Base-by-base conservation (phyloP, 768 basidiomycete species). In the Leucocoprinus leucothites region DNA sequence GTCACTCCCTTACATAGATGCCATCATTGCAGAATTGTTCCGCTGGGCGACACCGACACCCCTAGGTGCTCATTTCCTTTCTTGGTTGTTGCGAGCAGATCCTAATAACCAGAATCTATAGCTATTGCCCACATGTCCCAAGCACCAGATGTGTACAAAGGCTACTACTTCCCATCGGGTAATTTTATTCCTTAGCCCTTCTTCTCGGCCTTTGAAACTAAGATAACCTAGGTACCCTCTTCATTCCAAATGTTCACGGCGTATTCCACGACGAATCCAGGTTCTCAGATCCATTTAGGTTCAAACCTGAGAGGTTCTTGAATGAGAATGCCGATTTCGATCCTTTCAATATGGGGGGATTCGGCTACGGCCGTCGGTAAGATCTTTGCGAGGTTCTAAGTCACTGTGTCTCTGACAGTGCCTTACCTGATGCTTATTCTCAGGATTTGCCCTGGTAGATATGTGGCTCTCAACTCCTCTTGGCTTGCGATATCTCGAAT, bases 221-320 rank as follows among this genome's bases (percentile, higher is more conserved):
- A 31, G 13, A 13, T 35, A 13, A 25, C 18, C 6, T 40, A 68
- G 70, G 67, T 13, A 57, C 68, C n/a, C 63, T 59, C 5, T 50
- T 71, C 6, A 56, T 62, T 5, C 56, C 61, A n/a, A 71, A 71
- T 43, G 56, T 60, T 16, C 70, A 76, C 75, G 74, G 69, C 5
- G 75, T 78, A 34, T 69, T 76, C 16, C 82, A 81, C 52, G 79
- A 86, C 61, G 74, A 75, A 50, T 64, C 60, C 2, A 67, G 71
- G 40, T 86, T 82, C 65, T 74, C 76, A 6, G 73, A 84, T 31
- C 76, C 85, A 3, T 73, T 73, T 53, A 59, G 61, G 6, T 85
- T 85, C 67, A 71, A 74, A 22, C 84, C 86, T 5, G 80, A 84
- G 57, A 73, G 85, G 36, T 82, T 80, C 68, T 62, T 86, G 43